phyloP scores from a whole-genome alignment of 176 grass and related monocot genomes.

The Sorghum bicolor region DNA sequence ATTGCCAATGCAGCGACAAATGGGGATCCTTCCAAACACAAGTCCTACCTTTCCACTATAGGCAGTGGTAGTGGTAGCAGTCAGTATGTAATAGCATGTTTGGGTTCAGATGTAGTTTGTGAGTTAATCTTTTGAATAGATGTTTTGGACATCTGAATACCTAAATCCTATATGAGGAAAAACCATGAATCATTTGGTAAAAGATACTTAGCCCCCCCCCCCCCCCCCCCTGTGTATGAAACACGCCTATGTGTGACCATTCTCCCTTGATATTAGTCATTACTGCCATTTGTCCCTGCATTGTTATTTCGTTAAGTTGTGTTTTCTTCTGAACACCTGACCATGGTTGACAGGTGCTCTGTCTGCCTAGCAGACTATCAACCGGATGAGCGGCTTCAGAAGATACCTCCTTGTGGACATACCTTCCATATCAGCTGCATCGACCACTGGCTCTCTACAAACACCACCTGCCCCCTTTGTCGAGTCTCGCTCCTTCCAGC shows the following conservation, averaged over 20 bases:
- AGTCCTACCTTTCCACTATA: background rate
- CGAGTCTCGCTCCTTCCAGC: constrained; percentile 75
- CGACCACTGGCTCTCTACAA: constrained; percentile 81
- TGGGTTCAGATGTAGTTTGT: background rate
- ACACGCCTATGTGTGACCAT: background rate
- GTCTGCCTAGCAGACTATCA: constrained; percentile 95
- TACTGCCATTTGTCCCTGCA: background rate
- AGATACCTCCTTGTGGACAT: constrained; percentile 83
- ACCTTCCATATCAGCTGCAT: constrained; percentile 96
- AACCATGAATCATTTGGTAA: background rate
- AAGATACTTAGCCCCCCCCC: background rate
- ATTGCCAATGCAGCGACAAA: background rate
- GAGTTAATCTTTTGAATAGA: background rate
- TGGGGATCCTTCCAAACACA: background rate
- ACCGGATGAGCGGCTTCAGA: constrained; percentile 82
- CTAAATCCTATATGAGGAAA: background rate
- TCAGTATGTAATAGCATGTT: background rate
- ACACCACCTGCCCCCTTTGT: constrained; percentile 89
- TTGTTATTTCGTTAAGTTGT: background rate
- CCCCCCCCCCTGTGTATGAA: background rate
- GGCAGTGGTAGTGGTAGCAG: background rate
- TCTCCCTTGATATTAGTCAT: background rate
- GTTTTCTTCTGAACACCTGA: constrained; percentile 20
- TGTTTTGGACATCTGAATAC: background rate
- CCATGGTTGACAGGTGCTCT: constrained; percentile 61